Base-by-base conservation (phyloP, 1,139 yeast genomes). In the Saccharomyces hybrid region DNA sequence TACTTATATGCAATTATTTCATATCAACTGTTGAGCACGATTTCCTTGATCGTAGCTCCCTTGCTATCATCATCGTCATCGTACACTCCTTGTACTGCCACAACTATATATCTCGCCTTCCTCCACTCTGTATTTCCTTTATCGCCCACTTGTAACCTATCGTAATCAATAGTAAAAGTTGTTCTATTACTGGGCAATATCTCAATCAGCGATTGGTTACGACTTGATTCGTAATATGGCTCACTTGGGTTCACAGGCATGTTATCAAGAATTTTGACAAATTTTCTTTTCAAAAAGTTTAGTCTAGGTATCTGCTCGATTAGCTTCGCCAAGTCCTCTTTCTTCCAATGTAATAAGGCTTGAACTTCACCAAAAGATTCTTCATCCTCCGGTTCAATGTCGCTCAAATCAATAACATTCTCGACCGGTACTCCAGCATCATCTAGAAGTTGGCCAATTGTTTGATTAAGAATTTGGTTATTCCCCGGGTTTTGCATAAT, bases 31-130 rank as follows among this genome's bases (percentile, higher is more conserved):
- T 41, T 73, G 42, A 82, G 67, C 31, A 75, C 78, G 52, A 82
- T 71, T 61, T 83, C 88, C 51, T 76, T 77, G 38, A 84, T 61
- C 14, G 83, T 82, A 1, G 84, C 86, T 2, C 89, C 89, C 24
- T 74, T 74, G 12, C 59, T 70, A 42, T 75, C 79, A 6, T 71
- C 64, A 19, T 75, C 71, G 2, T 72, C 71, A 52, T 73, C 74
- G 50, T 64, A 80, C 19, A 76, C 70, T 2, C 83, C 88, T 31
- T 73, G 72, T 32, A 81, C 74, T 56, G 82, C 82, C 26, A 84
- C 63, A 56, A 82, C 64, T 19, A 81, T 63, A 59, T 71, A 81
- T 54, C 83, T 70, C 4, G 79, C 59, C 26, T 59, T 60, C 14
- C 59, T 59, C 60, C 66, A 59, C 5, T 57, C 62, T 7, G 58